These are phyloP conservation scores for Zasmidium cellare DNA, from an alignment of 2,329 filamentous ascomycete species.

Conservation along the genomic window DNA sequence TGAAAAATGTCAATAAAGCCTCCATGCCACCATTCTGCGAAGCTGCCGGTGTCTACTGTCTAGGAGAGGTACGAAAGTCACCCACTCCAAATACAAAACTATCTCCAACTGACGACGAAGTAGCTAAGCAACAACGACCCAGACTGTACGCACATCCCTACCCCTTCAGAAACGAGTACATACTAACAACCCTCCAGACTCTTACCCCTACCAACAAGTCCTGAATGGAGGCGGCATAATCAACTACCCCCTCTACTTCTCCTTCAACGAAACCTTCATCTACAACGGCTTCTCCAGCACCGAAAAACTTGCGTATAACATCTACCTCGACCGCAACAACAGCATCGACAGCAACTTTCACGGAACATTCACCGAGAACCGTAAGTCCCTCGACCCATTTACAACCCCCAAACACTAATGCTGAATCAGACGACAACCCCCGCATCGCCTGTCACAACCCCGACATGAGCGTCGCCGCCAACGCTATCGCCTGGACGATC, in stretches of 20 bases:
- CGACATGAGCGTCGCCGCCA: constrained; percentile 58
- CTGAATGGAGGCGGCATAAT: constrained; percentile 41
- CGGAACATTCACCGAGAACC: constrained; percentile 35
- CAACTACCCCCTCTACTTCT: constrained; percentile 44
- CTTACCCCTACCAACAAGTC: constrained; percentile 39
- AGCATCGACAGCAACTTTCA: constrained; percentile 32
- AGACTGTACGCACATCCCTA: no score
- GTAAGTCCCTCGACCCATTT: no score
- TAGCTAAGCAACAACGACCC: no score
- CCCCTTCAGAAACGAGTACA: no score
- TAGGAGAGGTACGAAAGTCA: constrained; percentile 46
- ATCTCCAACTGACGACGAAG: no score
- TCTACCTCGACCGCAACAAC: constrained; percentile 21
- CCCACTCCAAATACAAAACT: constrained; percentile 31
- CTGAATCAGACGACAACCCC: constrained; percentile 32
- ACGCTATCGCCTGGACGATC: constrained; percentile 62
- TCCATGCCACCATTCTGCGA: constrained; percentile 41
- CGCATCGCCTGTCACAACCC: constrained; percentile 45
- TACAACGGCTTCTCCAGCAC: constrained; percentile 36
- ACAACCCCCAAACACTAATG: no score
- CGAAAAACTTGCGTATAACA: constrained; percentile 31
- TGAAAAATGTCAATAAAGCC: constrained; percentile 41
- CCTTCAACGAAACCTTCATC: constrained; percentile 34
- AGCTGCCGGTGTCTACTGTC: constrained; percentile 36
- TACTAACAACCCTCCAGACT: no score